Conservation (phyloP, 139 green algal species). For the Axilococcus clingmanii region DNA sequence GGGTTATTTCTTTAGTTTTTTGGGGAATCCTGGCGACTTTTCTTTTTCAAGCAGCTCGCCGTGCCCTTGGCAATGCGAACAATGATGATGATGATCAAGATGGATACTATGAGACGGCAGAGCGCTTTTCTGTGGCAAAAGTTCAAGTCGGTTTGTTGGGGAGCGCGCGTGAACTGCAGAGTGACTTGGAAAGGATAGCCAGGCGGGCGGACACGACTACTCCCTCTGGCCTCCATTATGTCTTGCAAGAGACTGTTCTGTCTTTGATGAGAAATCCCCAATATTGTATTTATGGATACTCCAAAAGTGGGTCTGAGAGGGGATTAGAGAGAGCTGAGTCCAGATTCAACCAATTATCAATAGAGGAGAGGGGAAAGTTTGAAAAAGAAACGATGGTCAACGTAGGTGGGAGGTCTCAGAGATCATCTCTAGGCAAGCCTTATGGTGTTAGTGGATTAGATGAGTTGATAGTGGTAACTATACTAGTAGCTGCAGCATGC, state of each 20-base stretch:
- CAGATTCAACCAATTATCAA: conserved; percentile 57
- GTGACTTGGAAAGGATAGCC: conserved; percentile 77
- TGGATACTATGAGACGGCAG: not conserved
- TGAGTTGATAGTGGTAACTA: conserved; percentile 81
- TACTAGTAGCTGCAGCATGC: conserved; percentile 71
- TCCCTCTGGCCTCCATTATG: conserved; percentile 64
- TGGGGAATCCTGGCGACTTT: conserved; percentile 23
- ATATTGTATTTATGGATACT: conserved; percentile 71
- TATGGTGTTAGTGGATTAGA: conserved; percentile 3
- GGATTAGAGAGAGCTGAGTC: conserved; percentile 48
- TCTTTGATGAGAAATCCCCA: conserved; percentile 82
- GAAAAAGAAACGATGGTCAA: conserved; percentile 88
- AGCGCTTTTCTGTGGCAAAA: conserved; percentile 20
- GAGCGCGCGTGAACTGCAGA: conserved; percentile 68
- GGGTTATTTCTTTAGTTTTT: conserved; percentile 27
- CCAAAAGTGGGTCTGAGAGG: conserved; percentile 9
- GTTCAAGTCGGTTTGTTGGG: conserved; percentile 83
- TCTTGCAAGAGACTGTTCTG: conserved; percentile 82
- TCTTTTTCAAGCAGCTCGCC: conserved; percentile 5
- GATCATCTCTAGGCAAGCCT: conserved; percentile 3
- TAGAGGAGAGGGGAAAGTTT: conserved; percentile 83
- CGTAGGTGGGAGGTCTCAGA: conserved; percentile 48
- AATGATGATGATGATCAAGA: not conserved
- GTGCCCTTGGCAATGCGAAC: not conserved
- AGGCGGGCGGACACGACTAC: conserved; percentile 69